Base-by-base conservation (phyloP, 768 basidiomycete species). In the Calocybe cyanea region DNA sequence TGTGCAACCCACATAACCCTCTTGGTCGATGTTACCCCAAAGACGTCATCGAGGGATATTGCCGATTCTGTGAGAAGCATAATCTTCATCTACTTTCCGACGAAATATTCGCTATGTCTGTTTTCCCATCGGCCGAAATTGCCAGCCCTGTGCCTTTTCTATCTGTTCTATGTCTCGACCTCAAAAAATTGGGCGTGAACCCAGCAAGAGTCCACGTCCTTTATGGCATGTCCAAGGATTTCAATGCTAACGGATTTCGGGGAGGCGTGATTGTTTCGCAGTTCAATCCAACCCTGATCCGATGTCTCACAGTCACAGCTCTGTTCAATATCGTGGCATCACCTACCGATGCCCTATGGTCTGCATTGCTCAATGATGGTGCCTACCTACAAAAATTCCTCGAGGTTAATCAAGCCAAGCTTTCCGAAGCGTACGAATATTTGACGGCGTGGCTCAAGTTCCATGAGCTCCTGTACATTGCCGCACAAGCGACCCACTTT, bases 1-100 rank as follows among this genome's bases (percentile, higher is more conserved):
- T 64, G 2, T 57, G 55, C 24, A 64, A 64, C 41, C 63, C 63
- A 7, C 63, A 64, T 50, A 64, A 64, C 34, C 63, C 62, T 2
- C 50, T 58, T 14, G 59, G 59, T 3, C 48, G 54, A n/a, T 46
- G 48, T 10, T 56, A 62, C 23, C 45, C 55, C 1, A 8, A 14
- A 17, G 55, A 60, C 1, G 52, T 58, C 13, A 43, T 64, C 20
- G 32, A 50, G 21, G 62, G 41, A 3, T 64, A 54, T 50, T 54
- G 42, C 33, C 23, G 17, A 19, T 45, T 52, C 38, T 35, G 34
- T 17, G 54, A 58, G 38, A 46, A 35, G 17, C 46, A 58, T 34
- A 54, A 62, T 42, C 19, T 64, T 2, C 61, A 64, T 43, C 50
- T 64, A 10, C 43, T 64, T 15, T 60, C 57, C 5, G 63, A 64